These are phyloP conservation scores for Mallotus repandus DNA, from an alignment of 441 rosid genomes.

Conservation along the genomic window DNA sequence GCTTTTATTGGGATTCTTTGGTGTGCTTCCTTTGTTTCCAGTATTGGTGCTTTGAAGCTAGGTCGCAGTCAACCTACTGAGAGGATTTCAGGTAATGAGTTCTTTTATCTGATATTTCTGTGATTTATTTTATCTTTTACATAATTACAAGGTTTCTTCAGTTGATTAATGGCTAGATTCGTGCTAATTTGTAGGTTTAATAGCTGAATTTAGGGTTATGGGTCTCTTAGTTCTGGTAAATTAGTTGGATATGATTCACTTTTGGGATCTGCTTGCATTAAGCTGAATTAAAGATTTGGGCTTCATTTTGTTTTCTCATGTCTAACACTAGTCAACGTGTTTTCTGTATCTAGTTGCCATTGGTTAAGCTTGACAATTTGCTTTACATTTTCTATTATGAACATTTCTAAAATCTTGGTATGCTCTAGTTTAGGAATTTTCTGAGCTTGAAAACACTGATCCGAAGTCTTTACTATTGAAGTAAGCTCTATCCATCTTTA, in stretches of 20 bases:
- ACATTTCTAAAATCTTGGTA: neutral
- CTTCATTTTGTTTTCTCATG: neutral
- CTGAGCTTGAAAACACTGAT: neutral
- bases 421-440: neutral
- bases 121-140: neutral
- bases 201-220: constrained; percentile 16
- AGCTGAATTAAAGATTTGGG: neutral
- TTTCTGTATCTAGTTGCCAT: neutral
- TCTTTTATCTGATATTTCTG: neutral
- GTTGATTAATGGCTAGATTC: constrained; percentile 13
- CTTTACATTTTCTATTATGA: neutral
- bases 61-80: constrained; percentile 75
- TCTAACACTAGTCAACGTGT: constrained; percentile 7
- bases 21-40: constrained; percentile 32
- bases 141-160: neutral
- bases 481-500: neutral
- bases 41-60: constrained; percentile 52
- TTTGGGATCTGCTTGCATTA: constrained; percentile 17
- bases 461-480: neutral
- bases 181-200: constrained; percentile 9
- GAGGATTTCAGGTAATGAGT: constrained; percentile 73
- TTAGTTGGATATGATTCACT: neutral
- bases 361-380: neutral
- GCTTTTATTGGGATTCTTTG: constrained; percentile 45
- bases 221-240: neutral